These are phyloP conservation scores for Neurospora sp. DNA, from an alignment of 495 filamentous ascomycete genomes.

Conservation along the genomic window DNA sequence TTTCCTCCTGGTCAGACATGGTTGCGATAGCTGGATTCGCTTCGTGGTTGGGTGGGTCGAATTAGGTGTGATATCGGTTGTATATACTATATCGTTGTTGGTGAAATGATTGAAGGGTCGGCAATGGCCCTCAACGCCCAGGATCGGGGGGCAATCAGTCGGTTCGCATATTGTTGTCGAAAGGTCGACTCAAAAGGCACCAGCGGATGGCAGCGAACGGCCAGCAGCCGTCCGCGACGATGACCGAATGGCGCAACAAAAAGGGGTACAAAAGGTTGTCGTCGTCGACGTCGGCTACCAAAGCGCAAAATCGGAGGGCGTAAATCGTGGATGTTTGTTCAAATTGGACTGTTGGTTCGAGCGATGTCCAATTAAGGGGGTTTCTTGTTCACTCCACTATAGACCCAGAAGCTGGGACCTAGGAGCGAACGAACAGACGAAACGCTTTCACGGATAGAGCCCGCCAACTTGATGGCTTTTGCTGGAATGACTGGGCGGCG, in stretches of 20 bases:
- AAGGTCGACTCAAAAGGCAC: slow-evolving; percentile 15
- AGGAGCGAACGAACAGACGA: slow-evolving; percentile 87
- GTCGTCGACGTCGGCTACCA: neutral
- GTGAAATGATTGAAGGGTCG: slow-evolving; percentile 3
- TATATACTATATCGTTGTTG: neutral
- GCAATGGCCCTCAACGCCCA: slow-evolving; percentile 16
- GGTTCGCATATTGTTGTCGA: slow-evolving; percentile 21
- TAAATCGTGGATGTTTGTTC: neutral
- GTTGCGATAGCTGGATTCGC: slow-evolving; percentile 9
- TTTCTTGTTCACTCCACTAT: slow-evolving; percentile 91
- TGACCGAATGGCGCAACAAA: neutral
- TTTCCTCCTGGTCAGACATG: slow-evolving; percentile 52
- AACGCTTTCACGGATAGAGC: slow-evolving; percentile 61
- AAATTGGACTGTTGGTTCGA: neutral
- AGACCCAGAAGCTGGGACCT: slow-evolving; percentile 82
- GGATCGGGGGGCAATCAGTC: slow-evolving; percentile 13
- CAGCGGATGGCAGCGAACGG: slow-evolving; percentile 32
- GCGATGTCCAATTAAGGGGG: slow-evolving; percentile 78
- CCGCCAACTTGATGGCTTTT: slow-evolving; percentile 91
- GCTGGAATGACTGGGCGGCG: neutral
- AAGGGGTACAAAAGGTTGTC: neutral
- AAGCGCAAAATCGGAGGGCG: neutral
- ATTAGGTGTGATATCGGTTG: neutral
- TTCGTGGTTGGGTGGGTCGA: neutral
- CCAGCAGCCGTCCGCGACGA: slow-evolving; percentile 26